Evolutionary conservation across 1,139 yeast genomes (phyloP).

Genomic region (Yamadazyma diddensiae): DNA sequence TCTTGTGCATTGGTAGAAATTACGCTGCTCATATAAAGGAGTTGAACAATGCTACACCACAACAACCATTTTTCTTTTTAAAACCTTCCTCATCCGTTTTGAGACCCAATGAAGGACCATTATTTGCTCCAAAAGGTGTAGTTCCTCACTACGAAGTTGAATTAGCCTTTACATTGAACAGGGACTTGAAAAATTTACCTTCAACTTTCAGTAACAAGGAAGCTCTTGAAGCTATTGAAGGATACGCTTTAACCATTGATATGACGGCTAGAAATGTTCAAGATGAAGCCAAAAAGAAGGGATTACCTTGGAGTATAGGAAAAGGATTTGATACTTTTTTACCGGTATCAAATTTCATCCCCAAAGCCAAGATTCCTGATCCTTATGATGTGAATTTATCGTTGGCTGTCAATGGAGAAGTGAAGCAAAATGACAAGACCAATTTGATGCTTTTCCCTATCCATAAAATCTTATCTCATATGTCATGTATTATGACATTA

Average conservation of each 20-base stretch:
- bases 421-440: conserved; percentile 75
- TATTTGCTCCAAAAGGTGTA: conserved; percentile 78
- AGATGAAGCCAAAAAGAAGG: conserved; percentile 89
- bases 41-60: conserved; percentile 75
- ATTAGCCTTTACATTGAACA: conserved; percentile 73
- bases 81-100: conserved; percentile 76
- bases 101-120: conserved; percentile 66
- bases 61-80: conserved; percentile 84
- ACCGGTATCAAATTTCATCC: conserved; percentile 73
- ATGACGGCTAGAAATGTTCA: conserved; percentile 96
- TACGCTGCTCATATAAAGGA: conserved; percentile 94
- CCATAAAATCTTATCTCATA: conserved; percentile 72
- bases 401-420: conserved; percentile 67
- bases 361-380: conserved; percentile 63
- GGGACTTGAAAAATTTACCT: conserved; percentile 60
- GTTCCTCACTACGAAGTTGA: conserved; percentile 92
- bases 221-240: conserved; percentile 73
- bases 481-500: conserved; percentile 86
- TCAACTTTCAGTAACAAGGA: conserved; percentile 59
- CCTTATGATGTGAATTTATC: conserved; percentile 70
- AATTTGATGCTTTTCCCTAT: conserved; percentile 85
- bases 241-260: conserved; percentile 87
- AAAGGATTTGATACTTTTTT: conserved; percentile 95
- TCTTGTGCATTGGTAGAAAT: conserved; percentile 93
- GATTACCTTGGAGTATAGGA: conserved; percentile 95